A percentile compares a stretch with the other conserved stretches of the same genome.
These are phyloP conservation scores for Liquidambar formosana DNA, from an alignment of 164 flowering plant genomes.

Conservation along the genomic window DNA sequence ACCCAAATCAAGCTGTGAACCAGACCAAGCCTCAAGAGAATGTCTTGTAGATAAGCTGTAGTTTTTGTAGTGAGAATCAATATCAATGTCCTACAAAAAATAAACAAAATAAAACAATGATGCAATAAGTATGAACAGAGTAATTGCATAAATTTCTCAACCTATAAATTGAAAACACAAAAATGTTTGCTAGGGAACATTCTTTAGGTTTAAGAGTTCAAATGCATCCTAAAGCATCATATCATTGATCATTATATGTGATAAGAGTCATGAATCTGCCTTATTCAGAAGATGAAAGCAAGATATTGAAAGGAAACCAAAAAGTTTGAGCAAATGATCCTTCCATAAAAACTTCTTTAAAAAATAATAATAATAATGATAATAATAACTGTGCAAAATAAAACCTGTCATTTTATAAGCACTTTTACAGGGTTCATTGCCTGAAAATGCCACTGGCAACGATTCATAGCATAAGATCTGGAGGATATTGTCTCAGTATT, in stretches of 20 bases:
- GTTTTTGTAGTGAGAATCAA: slow-evolving; percentile 61
- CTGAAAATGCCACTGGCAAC: no score
- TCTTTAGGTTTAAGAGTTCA: not conserved
- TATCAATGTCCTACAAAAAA: slow-evolving; percentile 64
- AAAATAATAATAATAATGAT: no score
- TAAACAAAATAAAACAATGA: not conserved
- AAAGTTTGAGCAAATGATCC: not conserved
- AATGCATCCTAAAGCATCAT: not conserved
- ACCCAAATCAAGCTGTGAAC: slow-evolving; percentile 76
- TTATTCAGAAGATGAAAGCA: not conserved
- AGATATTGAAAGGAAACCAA: not conserved
- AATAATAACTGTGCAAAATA: no score
- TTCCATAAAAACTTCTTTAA: no score
- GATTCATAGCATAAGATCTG: no score
- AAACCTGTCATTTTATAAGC: no score
- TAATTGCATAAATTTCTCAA: not conserved
- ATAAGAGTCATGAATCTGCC: no score
- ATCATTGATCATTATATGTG: no score
- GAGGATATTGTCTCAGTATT: no score
- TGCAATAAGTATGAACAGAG: not conserved
- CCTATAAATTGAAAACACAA: not conserved
- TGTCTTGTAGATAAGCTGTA: slow-evolving; percentile 63
- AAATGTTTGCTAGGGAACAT: not conserved
- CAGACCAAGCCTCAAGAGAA: slow-evolving; percentile 94
- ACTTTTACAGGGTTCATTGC: no score